Conservation (phyloP, 2,329 filamentous ascomycete genomes). For the Diplodia intermedia region DNA sequence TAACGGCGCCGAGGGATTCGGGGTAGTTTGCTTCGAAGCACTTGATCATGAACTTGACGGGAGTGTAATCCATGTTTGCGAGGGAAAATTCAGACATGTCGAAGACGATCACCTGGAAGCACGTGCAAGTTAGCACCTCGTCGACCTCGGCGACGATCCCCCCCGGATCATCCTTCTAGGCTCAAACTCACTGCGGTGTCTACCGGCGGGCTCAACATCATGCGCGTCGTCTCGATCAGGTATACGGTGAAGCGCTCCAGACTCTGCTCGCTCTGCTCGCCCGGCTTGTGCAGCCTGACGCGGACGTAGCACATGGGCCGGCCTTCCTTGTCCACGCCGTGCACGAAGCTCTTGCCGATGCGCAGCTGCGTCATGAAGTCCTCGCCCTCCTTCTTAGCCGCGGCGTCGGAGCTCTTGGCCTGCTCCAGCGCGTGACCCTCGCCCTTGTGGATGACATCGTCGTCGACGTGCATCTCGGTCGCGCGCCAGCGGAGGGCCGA, state of each 20-base stretch:
- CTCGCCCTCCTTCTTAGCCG: constrained; percentile 70
- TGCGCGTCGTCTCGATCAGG: constrained; percentile 89
- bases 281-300: constrained; percentile 79
- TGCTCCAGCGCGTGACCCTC: constrained; percentile 65
- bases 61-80: constrained; percentile 97
- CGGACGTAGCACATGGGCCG: constrained; percentile 87
- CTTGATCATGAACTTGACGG: constrained; percentile 99
- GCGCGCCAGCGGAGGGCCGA: constrained; percentile 92
- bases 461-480: constrained; percentile 84
- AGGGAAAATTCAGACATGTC: constrained; percentile 95
- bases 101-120: constrained; percentile 80
- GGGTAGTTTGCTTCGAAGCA: constrained; percentile 99
- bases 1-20: constrained; percentile 84
- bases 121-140: constrained; percentile 36
- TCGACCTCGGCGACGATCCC: constrained; percentile 25
- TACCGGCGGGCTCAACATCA: constrained; percentile 78
- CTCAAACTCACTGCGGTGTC: constrained; percentile 82
- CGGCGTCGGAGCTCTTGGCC: constrained; percentile 64
- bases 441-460: constrained; percentile 69
- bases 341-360: constrained; percentile 91
- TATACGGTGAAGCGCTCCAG: constrained; percentile 92
- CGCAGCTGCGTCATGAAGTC: constrained; percentile 86
- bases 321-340: constrained; percentile 83
- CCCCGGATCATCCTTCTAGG: neutral
- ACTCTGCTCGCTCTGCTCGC: constrained; percentile 81